phyloP scores from a whole-genome alignment of 306 rosid genomes.

The Trifolium dubium region DNA sequence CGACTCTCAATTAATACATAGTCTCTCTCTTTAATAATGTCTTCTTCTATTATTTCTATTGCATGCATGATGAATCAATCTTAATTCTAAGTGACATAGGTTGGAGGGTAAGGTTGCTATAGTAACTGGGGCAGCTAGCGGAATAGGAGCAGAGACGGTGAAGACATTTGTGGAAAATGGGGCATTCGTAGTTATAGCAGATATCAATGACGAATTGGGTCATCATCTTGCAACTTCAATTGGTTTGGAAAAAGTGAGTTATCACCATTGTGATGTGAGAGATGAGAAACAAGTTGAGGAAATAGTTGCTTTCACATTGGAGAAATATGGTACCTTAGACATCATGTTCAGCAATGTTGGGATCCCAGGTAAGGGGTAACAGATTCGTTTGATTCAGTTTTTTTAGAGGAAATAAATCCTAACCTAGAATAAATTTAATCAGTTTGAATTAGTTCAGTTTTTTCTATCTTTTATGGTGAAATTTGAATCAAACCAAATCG shows the following conservation, averaged over 20 bases:
- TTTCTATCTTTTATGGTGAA: too few relatives aligned
- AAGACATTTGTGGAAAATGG: conserved; percentile 59
- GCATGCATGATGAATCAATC: conserved; percentile 11
- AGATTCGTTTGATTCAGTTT: too few relatives aligned
- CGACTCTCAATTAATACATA: neutral
- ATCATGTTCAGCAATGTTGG: conserved; percentile 83
- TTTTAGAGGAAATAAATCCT: too few relatives aligned
- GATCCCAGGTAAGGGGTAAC: neutral
- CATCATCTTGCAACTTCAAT: conserved; percentile 52
- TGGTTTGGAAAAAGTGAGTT: conserved; percentile 49
- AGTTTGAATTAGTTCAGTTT: too few relatives aligned
- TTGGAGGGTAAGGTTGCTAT: conserved; percentile 79
- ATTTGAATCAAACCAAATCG: too few relatives aligned
- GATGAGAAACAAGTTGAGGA: conserved; percentile 74
- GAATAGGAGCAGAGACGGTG: conserved; percentile 72
- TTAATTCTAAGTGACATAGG: conserved; percentile 37
- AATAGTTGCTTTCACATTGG: conserved; percentile 49
- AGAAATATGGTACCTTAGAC: conserved; percentile 62
- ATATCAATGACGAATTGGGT: conserved; percentile 68
- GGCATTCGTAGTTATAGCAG: conserved; percentile 65
- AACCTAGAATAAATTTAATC: too few relatives aligned
- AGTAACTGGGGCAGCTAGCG: conserved; percentile 65
- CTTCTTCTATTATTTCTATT: too few relatives aligned
- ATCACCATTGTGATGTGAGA: conserved; percentile 72
- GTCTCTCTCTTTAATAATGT: neutral